Conservation (phyloP, 2,329 filamentous ascomycete species). For the Tothia fuscella region DNA sequence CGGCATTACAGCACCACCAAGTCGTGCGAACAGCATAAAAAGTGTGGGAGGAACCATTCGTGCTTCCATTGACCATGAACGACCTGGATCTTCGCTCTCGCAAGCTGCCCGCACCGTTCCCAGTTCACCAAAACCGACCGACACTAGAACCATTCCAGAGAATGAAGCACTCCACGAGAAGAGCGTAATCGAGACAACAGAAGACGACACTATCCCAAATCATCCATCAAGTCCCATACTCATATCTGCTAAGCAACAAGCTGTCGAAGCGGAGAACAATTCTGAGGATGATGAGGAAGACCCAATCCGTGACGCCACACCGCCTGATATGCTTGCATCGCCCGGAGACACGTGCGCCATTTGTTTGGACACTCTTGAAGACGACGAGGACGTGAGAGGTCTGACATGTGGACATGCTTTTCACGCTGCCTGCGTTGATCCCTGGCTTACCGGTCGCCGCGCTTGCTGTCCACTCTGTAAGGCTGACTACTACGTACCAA, state of each 20-base stretch:
- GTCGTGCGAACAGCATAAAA: conserved; percentile 61
- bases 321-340: conserved; percentile 69
- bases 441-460: conserved; percentile 86
- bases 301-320: conserved; percentile 68
- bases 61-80: conserved; percentile 18
- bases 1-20: conserved; percentile 65
- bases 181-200: conserved; percentile 17
- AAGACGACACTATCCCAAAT: not conserved
- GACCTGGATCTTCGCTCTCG: conserved; percentile 21
- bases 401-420: conserved; percentile 96
- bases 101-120: not conserved
- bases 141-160: conserved; percentile 10
- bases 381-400: conserved; percentile 90
- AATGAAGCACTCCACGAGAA: conserved; percentile 13
- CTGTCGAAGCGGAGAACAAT: conserved; percentile 24
- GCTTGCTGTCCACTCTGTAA: conserved; percentile 97
- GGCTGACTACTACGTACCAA: conserved; percentile 92
- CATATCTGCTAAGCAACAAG: not conserved
- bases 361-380: conserved; percentile 85
- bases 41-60: conserved; percentile 42
- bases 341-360: conserved; percentile 93
- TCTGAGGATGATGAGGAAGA: conserved; percentile 63
- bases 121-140: conserved; percentile 13
- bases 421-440: conserved; percentile 89
- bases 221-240: not conserved